Conservation (phyloP, 169 alveolate genomes). For the Plasmodium yoelii region DNA sequence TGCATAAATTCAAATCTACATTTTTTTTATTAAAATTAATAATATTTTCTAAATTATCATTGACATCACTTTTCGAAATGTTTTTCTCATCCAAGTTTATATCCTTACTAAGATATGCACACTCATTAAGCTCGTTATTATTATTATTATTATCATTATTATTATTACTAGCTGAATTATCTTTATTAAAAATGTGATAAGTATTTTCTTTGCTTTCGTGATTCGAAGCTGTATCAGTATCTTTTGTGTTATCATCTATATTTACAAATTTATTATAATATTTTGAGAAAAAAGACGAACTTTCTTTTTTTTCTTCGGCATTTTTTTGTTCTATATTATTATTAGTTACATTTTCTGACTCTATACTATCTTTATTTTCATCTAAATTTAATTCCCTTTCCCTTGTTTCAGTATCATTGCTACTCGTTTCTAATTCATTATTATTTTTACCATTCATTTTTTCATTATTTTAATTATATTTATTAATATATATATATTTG, state of each 20-base stretch:
- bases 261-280: slow-evolving; percentile 21
- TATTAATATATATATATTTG: background rate
- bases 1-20: slow-evolving; percentile 18
- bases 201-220: background rate
- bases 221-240: background rate
- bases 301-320: background rate
- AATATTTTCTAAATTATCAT: background rate
- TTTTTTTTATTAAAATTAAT: slow-evolving; percentile 6
- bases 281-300: slow-evolving; percentile 17
- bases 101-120: background rate
- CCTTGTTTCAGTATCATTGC: background rate
- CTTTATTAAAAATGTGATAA: background rate
- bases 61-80: background rate
- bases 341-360: background rate
- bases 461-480: slow-evolving; percentile 16
- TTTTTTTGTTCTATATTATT: background rate
- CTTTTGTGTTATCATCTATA: background rate
- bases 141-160: too few species aligned
- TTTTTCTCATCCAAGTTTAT: background rate
- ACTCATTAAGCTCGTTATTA: background rate
- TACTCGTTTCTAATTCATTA: slow-evolving; percentile 13
- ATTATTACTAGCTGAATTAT: background rate
- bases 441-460: slow-evolving; percentile 47
- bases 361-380: background rate
- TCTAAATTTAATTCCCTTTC: background rate